These are phyloP conservation scores for Epichloe sibirici DNA, from an alignment of 2,329 filamentous ascomycete genomes.

Conservation along the genomic window DNA sequence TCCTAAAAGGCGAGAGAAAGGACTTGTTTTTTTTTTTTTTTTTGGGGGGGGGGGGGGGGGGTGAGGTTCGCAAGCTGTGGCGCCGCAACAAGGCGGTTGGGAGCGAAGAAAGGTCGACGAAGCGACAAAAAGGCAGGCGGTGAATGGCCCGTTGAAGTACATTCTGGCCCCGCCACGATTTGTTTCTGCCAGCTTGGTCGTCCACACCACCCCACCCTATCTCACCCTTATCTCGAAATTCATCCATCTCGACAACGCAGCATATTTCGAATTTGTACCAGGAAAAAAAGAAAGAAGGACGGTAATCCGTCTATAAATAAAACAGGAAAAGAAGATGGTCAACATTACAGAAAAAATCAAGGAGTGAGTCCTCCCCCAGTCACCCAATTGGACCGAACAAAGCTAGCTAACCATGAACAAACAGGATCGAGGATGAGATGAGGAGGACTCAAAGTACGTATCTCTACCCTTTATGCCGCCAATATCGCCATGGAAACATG, in stretches of 20 bases:
- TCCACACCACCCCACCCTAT: neutral
- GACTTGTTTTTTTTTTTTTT: neutral
- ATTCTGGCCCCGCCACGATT: neutral
- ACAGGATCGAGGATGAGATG: constrained; percentile 99
- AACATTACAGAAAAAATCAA: constrained; percentile 99
- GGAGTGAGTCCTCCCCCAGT: constrained; percentile 50
- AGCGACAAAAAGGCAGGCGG: constrained; percentile 2
- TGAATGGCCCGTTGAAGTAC: neutral
- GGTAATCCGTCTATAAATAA: constrained; percentile 20
- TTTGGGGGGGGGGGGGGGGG: neutral
- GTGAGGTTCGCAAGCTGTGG: neutral
- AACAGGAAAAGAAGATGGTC: constrained; percentile 56
- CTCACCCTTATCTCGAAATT: neutral
- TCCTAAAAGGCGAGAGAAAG: too few relatives aligned
- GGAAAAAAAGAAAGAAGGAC: constrained; percentile 9
- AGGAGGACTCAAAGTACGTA: constrained; percentile 86
- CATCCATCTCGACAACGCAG: neutral
- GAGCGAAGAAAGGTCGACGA: neutral
- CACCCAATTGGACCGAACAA: constrained; percentile 5
- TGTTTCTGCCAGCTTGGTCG: constrained; percentile 2
- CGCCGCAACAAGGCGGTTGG: neutral
- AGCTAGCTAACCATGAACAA: constrained; percentile 12
- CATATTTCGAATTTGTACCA: neutral
- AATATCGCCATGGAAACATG: neutral
- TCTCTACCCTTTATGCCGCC: neutral